Conservation (phyloP, 768 basidiomycete genomes). For the Dendrothele bispora region DNA sequence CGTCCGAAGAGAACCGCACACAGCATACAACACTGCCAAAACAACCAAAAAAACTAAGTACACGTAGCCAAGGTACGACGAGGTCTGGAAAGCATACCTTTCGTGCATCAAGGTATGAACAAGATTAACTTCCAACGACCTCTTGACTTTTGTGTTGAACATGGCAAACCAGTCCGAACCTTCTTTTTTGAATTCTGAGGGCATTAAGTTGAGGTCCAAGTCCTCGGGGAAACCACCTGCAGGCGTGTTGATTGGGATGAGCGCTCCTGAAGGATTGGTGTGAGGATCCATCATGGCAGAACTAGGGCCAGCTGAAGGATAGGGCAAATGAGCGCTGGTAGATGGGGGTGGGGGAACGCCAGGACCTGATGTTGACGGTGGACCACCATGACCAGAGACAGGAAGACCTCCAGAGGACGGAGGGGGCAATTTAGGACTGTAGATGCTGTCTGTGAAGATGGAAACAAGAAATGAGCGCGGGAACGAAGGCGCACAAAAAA, state of each 20-base stretch:
- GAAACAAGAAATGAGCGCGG: background rate
- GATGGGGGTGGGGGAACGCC: constrained; percentile 34
- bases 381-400: constrained; percentile 22
- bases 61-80: no score
- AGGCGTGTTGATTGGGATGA: constrained; percentile 10
- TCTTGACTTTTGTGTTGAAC: constrained; percentile 80
- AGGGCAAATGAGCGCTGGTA: constrained; percentile 11
- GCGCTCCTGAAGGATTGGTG: constrained; percentile 8
- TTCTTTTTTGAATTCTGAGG: constrained; percentile 65
- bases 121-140: constrained; percentile 74
- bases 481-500: constrained; percentile 28
- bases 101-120: constrained; percentile 91
- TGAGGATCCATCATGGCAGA: constrained; percentile 19
- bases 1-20: constrained; percentile 92
- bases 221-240: constrained; percentile 47
- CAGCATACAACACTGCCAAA: constrained; percentile 66
- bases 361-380: constrained; percentile 33
- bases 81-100: constrained; percentile 54
- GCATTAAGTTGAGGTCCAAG: constrained; percentile 42
- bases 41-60: no score
- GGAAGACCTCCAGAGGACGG: no score
- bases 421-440: constrained; percentile 39
- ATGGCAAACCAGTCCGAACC: constrained; percentile 88
- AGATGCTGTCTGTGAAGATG: constrained; percentile 27
- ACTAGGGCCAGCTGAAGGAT: constrained; percentile 24